Base-by-base conservation (phyloP, 192 early-diverging fungal genomes). In the Funneliformis geosporum region DNA sequence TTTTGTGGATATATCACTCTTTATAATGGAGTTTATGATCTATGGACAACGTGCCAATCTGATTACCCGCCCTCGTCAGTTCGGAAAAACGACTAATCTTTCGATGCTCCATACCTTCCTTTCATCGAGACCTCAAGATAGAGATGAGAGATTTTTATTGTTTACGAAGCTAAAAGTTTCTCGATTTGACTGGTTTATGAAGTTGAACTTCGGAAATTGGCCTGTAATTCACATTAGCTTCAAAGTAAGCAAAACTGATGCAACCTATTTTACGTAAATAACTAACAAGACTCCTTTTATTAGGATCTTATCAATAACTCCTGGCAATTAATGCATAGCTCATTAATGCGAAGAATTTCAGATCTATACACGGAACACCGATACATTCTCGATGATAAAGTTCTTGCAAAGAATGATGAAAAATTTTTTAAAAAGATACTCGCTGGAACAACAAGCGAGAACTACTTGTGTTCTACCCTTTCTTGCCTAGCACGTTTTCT, bases 1-100 rank as follows among this genome's bases (percentile, higher is more conserved):
- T 73, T 73, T 79, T 39, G 66, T 79, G 2, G 66, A 79, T 40
- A 79, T 70, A 33, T 79, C 77, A 2, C 77, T 66, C 8, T 79
- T 79, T 21, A 79, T 71, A 44, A 47, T 67, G 12, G 77, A 79
- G 28, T 62, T 67, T 33, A 79, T 79, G 43, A 40, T 55, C 6
- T 39, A 50, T 28, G 44, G 61, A 47, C 39, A 44, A 46, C 21
- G 42, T 10, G 44, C 77, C 23, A 67, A 16, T 25, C 61, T 79
- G 6, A 71, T 79, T 50, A 79, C 39, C 72, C 23, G 77, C 4
- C 66, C 77, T 47, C 66, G 25, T 46, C 8, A 23, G 46, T 73
- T 73, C 25, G 23, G 77, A 10, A 71, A 79, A 67, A 46, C 77
- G 6, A 67, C 44, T 8, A 79, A 79, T 40, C 44, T 79, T 40